Base-by-base conservation (phyloP, 2,329 filamentous ascomycete genomes). In the Colletotrichum aenigma region DNA sequence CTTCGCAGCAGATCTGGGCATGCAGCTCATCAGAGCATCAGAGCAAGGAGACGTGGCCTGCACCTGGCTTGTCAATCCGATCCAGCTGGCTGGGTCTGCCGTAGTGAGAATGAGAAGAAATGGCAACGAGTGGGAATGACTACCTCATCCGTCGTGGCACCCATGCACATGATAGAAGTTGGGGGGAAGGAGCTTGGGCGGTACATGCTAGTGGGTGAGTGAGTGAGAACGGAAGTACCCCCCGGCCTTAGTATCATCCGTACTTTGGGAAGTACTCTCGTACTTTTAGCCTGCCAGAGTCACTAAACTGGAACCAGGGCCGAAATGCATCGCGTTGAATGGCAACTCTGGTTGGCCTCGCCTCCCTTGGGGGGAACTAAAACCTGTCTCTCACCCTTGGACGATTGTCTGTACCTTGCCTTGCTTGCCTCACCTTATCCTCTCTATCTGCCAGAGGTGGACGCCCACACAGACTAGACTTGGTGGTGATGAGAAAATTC, bases 331-430 rank as follows among this genome's bases (percentile, higher is more conserved):
- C 26, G 48, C 52, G 34, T 26, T 36, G 26, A 34, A 56, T 56
- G 62, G 43, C 73, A 75, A 75, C 73, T 75, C 70, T 75, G 70
- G 70, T 73, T 75, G 73, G 73, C 26, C 77, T 79, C 72, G 78
- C 77, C 74, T 79, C 79, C 81, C 80, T 81, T 81, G 60, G 77
- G 77, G 65, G 78, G 38, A 81, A 82, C 78, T 79, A 80, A 81
- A 82, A 82, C 79, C 80, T 78, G 78, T 79, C 76, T 80, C 76
- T 79, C 70, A 36, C 69, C 38, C 74, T 56, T 48, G 48, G 21
- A 24, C 34, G 30, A 62, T 70, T 26, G 4, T 28, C 60, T 36
- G 67, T 24, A 21, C 43, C 65, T 64, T 61, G 12, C 9, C 56
- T n/a, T 60, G 16, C 56, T n/a, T 65, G 58, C 66, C 71, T 36